Percentiles rank a stretch among this genome's conserved stretches.
Evolutionary conservation across 345 rosid species (phyloP).

Genomic region (Angophora floribunda): DNA sequence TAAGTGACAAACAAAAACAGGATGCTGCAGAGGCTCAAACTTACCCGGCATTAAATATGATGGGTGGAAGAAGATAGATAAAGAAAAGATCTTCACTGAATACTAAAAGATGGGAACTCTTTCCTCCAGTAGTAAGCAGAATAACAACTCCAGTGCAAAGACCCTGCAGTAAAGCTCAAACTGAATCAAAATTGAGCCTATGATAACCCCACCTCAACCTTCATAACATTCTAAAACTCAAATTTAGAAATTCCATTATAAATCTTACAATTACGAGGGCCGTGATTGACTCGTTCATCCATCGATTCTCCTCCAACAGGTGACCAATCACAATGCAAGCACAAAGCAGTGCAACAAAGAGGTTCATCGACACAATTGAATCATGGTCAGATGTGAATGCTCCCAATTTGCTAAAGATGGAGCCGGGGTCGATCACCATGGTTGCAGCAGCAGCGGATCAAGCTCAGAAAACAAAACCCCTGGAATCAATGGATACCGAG

Average conservation of each 20-base stretch:
- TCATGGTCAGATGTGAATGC: constrained; percentile 48
- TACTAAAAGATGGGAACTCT: constrained; percentile 71
- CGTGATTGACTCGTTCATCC: constrained; percentile 96
- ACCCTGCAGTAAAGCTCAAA: constrained; percentile 39
- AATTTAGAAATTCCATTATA: neutral
- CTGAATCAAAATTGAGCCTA: neutral
- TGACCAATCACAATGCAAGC: constrained; percentile 84
- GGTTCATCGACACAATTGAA: constrained; percentile 80
- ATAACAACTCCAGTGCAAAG: constrained; percentile 80
- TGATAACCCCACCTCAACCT: neutral
- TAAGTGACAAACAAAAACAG: neutral
- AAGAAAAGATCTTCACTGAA: constrained; percentile 98
- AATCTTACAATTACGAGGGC: constrained; percentile 76
- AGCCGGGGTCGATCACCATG: neutral
- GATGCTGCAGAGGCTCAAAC: neutral
- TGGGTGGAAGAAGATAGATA: constrained; percentile 96
- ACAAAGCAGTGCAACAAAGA: constrained; percentile 82
- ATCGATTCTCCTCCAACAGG: constrained; percentile 67
- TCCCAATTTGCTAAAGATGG: constrained; percentile 3
- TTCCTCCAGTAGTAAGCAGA: constrained; percentile 68
- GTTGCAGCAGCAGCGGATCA: neutral
- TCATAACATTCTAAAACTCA: neutral
- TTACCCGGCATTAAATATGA: constrained; percentile 95
- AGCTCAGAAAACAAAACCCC: neutral
- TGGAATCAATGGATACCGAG: neutral